Base-by-base conservation (phyloP, 306 rosid species). In the Cicer yamashitae region DNA sequence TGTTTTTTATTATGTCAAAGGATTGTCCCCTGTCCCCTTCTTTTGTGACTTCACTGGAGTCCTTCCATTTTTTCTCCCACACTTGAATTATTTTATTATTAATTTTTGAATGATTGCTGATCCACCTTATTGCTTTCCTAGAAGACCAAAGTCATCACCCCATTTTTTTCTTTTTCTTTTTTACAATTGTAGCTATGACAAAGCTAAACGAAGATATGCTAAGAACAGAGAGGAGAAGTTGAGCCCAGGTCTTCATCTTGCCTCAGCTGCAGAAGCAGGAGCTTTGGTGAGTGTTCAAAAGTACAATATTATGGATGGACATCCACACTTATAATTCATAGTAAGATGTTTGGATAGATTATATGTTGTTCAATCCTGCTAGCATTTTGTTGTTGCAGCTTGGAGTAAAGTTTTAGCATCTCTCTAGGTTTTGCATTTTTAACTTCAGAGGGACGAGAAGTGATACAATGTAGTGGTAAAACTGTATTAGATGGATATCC, bases 191-290 rank as follows among this genome's bases (percentile, higher is more conserved):
- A 92, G 98, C 79, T 94, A 94, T 71, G 96, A 91, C 78, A 88
- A 84, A 77, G 97, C 96, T 60, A 94, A 94, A 67, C 85, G 84
- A 76, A 90, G 98, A 85, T 87, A 92, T 85, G 86, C 93, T 20
- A 86, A 84, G 80, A 75, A 78, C 39, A 81, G 93, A 82, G 89
- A 81, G 61, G 96, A 84, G 76, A 86, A 75, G 79, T 85, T 94
- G 82, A 86, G 86, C 77, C 90, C 96, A 25, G 86, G 87, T 71
- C 89, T 82, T 64, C 97, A 94, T 92, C 99, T 94, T 77, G 96
- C 86, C 78, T 94, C 98, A 6, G 99, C 99, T 62, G 96, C 97
- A 13, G 99, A 92, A 88, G 99, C 99, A 61, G 99, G 99, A 77
- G 89, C 86, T 74, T 77, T 92, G 93, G 99, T 94, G 86, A 84